These are phyloP conservation scores for Entomortierella parvispora DNA, from an alignment of 192 early-diverging fungal genomes.

Conservation along the genomic window DNA sequence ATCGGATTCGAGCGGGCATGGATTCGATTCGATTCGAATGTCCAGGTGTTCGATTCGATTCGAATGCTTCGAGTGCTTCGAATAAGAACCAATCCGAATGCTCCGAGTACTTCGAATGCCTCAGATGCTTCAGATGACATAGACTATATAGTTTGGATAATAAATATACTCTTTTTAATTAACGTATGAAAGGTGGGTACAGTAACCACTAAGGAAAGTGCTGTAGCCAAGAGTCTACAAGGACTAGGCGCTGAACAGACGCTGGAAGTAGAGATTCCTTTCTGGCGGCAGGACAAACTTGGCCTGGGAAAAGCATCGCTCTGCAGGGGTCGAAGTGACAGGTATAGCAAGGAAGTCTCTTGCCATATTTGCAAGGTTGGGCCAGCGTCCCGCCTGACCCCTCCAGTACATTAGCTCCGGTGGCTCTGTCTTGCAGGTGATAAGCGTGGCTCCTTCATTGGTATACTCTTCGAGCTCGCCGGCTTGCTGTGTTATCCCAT, in stretches of 20 bases:
- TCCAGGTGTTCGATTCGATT: neutral
- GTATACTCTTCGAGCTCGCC: conserved; percentile 17
- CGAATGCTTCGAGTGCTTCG: neutral
- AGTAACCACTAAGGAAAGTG: neutral
- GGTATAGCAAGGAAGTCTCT: conserved; percentile 23
- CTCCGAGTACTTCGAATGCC: neutral
- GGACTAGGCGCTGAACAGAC: neutral
- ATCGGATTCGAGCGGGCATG: neutral
- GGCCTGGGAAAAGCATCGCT: conserved; percentile 26
- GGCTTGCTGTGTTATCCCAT: conserved; percentile 8
- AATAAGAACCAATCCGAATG: neutral
- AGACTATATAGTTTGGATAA: neutral
- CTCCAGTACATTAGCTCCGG: conserved; percentile 12
- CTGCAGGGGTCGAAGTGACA: conserved; percentile 18
- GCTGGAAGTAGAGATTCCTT: conserved; percentile 16
- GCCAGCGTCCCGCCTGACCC: conserved; percentile 11
- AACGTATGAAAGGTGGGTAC: too few species aligned
- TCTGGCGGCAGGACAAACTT: conserved; percentile 10
- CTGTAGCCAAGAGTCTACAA: conserved; percentile 20
- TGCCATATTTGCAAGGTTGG: conserved; percentile 16
- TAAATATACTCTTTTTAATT: neutral
- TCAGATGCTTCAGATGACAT: neutral
- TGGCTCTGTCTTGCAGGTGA: conserved; percentile 6
- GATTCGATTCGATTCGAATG: conserved; percentile 9
- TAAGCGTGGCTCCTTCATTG: conserved; percentile 4